Evolutionary conservation across 768 basidiomycete genomes (phyloP).

Genomic region (Trametes coccinea): DNA sequence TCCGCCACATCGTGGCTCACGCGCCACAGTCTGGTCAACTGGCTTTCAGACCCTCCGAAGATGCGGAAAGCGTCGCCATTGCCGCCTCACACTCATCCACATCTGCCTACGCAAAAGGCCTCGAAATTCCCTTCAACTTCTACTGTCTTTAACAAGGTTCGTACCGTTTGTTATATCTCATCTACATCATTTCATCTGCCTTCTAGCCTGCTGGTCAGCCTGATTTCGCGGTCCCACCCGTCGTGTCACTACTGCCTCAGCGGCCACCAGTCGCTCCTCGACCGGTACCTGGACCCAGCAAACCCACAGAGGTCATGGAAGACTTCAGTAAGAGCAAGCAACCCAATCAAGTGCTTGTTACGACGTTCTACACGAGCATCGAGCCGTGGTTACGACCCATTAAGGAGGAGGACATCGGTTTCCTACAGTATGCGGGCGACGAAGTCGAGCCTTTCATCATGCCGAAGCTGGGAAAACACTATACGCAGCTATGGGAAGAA

Average conservation of each 20-base stretch:
- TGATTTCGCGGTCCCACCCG: slow-evolving; percentile 61
- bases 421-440: slow-evolving; percentile 87
- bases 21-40: slow-evolving; percentile 12
- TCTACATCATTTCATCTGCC: neutral
- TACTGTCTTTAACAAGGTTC: slow-evolving; percentile 51
- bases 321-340: slow-evolving; percentile 87
- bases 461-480: slow-evolving; percentile 87
- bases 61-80: slow-evolving; percentile 58
- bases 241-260: slow-evolving; percentile 51
- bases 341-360: slow-evolving; percentile 62
- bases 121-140: slow-evolving; percentile 51
- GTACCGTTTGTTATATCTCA: slow-evolving; percentile 13
- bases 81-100: slow-evolving; percentile 37
- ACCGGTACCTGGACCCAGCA: slow-evolving; percentile 79
- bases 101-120: slow-evolving; percentile 45
- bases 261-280: slow-evolving; percentile 64
- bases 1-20: slow-evolving; percentile 2
- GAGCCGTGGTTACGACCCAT: slow-evolving; percentile 89
- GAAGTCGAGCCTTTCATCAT: slow-evolving; percentile 85
- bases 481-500: slow-evolving; percentile 91
- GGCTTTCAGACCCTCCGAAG: slow-evolving; percentile 43
- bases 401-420: slow-evolving; percentile 94
- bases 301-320: slow-evolving; percentile 78
- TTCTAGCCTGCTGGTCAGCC: slow-evolving; percentile 39
- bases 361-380: slow-evolving; percentile 84